Conservation (phyloP, 208 protist genomes). For the Leishmania tarentolae region DNA sequence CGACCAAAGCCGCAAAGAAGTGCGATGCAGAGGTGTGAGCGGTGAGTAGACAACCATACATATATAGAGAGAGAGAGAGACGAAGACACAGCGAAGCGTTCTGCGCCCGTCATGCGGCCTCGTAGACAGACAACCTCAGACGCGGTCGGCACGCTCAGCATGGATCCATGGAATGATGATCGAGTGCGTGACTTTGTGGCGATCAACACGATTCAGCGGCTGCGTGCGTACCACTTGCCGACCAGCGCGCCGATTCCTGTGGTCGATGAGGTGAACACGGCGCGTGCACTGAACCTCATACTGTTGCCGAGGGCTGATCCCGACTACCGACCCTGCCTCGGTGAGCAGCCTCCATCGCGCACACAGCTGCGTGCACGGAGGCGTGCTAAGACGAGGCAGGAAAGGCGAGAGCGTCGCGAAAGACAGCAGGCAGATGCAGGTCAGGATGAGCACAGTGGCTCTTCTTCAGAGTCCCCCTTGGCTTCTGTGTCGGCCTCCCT, state of each 20-base stretch:
- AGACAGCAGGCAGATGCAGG: background rate
- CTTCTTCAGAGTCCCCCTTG: background rate
- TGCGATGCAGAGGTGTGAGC: background rate
- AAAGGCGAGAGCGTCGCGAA: background rate
- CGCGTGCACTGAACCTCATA: constrained; percentile 64
- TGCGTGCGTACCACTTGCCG: constrained; percentile 72
- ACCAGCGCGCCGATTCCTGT: constrained; percentile 41
- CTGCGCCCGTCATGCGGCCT: constrained; percentile 28
- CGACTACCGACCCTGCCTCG: constrained; percentile 55
- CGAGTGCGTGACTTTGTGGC: constrained; percentile 81
- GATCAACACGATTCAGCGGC: constrained; percentile 81
- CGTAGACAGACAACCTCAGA: constrained; percentile 27
- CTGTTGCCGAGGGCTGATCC: constrained; percentile 62
- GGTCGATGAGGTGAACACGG: constrained; percentile 56
- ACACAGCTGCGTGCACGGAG: constrained; percentile 12
- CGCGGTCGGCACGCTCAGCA: constrained; percentile 35
- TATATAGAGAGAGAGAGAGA: background rate
- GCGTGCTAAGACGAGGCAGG: constrained; percentile 3
- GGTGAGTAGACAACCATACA: background rate
- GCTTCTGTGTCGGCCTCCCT: background rate
- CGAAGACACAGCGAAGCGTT: background rate
- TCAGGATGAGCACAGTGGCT: background rate
- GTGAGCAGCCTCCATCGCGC: constrained; percentile 27
- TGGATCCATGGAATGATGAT: constrained; percentile 89
- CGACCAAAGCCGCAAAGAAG: background rate